phyloP scores from a whole-genome alignment of 108 stramenopile species.

The Parietichytrium sp. region DNA sequence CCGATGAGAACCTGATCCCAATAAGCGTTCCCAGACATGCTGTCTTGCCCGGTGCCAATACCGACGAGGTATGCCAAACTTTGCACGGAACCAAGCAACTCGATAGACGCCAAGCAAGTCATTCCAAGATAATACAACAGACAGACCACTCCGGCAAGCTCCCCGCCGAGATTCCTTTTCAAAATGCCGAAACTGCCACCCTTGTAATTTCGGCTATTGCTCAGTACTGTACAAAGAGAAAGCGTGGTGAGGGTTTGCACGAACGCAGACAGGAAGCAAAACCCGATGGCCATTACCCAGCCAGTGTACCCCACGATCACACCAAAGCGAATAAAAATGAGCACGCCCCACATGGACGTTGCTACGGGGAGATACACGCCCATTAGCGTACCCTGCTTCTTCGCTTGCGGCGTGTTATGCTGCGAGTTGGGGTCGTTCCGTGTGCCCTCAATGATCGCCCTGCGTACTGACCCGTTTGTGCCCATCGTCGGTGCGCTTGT shows the following conservation, averaged over 20 bases:
- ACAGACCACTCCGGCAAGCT: constrained; percentile 19
- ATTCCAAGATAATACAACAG: constrained; percentile 33
- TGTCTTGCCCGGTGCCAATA: too few relatives aligned
- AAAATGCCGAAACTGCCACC: constrained; percentile 23
- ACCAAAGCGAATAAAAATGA: constrained; percentile 29
- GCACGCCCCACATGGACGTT: constrained; percentile 29
- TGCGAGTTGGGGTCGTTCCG: too few relatives aligned
- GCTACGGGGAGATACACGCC: constrained; percentile 35
- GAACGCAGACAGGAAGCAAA: not conserved
- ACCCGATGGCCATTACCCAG: constrained; percentile 29
- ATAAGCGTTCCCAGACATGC: not conserved
- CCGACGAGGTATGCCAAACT: not conserved
- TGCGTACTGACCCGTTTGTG: too few relatives aligned
- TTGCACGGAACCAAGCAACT: constrained; percentile 7
- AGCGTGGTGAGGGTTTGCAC: not conserved
- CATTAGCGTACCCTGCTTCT: constrained; percentile 34
- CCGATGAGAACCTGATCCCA: constrained; percentile 27
- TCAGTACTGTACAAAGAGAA: constrained; percentile 15
- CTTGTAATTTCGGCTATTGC: not conserved
- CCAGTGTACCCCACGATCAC: constrained; percentile 11
- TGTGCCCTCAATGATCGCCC: too few relatives aligned
- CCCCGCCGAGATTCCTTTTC: constrained; percentile 1
- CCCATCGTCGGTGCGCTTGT: too few relatives aligned
- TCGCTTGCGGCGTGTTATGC: too few relatives aligned
- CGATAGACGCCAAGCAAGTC: constrained; percentile 22